Base-by-base conservation (phyloP, 176 grass and related monocot species). In the Cenchrus fungigraminus region DNA sequence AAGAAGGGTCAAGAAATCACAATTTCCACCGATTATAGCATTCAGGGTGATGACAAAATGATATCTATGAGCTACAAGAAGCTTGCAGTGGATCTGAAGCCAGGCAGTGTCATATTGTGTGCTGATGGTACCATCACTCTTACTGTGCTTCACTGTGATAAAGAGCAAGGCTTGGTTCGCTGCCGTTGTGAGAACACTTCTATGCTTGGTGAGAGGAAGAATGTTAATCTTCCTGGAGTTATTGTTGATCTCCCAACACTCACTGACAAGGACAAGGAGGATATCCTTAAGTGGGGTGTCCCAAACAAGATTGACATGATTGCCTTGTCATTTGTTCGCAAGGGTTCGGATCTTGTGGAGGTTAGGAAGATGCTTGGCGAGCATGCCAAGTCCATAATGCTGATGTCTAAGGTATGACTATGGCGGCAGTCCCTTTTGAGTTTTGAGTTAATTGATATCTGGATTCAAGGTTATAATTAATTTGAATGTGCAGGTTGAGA, bases 21-120 rank as follows among this genome's bases (percentile, higher is more conserved):
- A 51, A 82, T 95, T 61, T 88, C 91, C 7, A 91, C 91, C 9
- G 94, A 95, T 79, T 93, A 95, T 71, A 93, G 34, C 73, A 95
- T 95, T 29, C 80, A 95, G 72, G 94, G 94, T 19, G 88, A 93
- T 64, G 56, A 90, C 22, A 89, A 79, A 34, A 91, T 43, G 76
- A 95, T 95, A 82, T 95, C 94, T 11, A 95, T 93, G 94, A 91
- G 94, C 67, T 93, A 95, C 72, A 95, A 93, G 73, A 95, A 95
- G 88, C 88, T 95, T 65, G 85, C 92, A 19, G 78, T 92, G 28
- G 93, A 95, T 76, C 78, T 95, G 56, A 95, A 90, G 74, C 88
- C 90, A 61, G 90, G 90, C 6, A 92, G 89, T 65, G 85, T 84
- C 8, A 95, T 95, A 85, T 74, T 95, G 58, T 95, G 90, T 56